These are phyloP conservation scores for Lactuca sativa DNA, from an alignment of 129 eudicot genomes.

Conservation along the genomic window DNA sequence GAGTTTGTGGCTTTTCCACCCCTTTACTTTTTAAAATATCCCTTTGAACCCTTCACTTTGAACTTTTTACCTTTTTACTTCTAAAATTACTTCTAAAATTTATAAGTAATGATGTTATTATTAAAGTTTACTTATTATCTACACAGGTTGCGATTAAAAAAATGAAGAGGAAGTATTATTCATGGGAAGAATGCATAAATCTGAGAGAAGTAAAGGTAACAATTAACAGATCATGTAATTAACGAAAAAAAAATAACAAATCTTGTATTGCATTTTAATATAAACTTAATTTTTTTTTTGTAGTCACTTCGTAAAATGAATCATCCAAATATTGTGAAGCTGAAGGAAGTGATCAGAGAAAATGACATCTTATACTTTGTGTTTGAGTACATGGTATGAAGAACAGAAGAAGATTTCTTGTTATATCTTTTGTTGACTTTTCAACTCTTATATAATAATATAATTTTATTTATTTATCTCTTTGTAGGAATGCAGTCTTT, in stretches of 20 bases:
- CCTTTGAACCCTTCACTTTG: no score
- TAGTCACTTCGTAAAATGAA: constrained; percentile 94
- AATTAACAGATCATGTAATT: not conserved
- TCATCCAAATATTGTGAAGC: constrained; percentile 97
- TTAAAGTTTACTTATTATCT: constrained; percentile 18
- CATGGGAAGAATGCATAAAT: constrained; percentile 99
- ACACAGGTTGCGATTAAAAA: constrained; percentile 92
- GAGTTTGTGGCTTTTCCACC: no score
- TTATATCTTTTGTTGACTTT: not conserved
- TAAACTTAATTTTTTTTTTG: constrained; percentile 14
- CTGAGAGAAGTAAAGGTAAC: constrained; percentile 98
- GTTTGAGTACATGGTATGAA: constrained; percentile 88
- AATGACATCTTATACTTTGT: constrained; percentile 90
- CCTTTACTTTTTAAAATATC: no score
- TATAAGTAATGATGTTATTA: not conserved
- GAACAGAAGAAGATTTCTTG: not conserved
- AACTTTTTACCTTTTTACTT: no score
- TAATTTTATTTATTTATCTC: not conserved
- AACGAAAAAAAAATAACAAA: not conserved
- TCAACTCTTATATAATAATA: not conserved
- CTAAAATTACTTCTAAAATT: not conserved
- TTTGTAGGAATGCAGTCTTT: constrained; percentile 79
- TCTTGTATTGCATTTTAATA: not conserved
- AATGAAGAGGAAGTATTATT: constrained; percentile 93
- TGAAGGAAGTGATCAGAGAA: constrained; percentile 95